These are phyloP conservation scores for Chlamydomonas incerta DNA, from an alignment of 139 green algal species.

Conservation along the genomic window DNA sequence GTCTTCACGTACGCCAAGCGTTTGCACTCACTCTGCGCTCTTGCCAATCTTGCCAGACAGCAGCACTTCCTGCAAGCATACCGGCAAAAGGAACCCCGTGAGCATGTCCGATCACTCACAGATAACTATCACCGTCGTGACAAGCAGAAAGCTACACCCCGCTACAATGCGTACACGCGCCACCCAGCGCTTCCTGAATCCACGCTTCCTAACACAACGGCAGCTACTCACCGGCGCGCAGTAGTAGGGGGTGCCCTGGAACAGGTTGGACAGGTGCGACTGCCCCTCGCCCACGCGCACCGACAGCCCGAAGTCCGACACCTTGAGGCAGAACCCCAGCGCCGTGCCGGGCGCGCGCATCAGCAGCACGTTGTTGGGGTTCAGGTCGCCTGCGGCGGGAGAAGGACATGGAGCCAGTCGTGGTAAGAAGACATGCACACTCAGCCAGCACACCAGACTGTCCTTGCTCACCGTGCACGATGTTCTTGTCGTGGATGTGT, in stretches of 20 bases:
- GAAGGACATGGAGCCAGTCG: background rate
- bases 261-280: constrained; percentile 45
- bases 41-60: constrained; percentile 39
- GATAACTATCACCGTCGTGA: background rate
- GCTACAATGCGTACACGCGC: no score
- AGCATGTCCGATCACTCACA: no score
- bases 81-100: no score
- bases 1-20: no score
- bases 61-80: constrained; percentile 26
- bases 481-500: constrained; percentile 59
- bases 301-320: constrained; percentile 44
- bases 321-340: constrained; percentile 38
- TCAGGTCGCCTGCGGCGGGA: constrained; percentile 45
- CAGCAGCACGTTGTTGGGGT: constrained; percentile 48
- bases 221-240: constrained; percentile 3
- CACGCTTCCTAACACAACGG: no score
- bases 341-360: background rate
- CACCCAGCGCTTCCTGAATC: no score
- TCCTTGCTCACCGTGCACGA: constrained; percentile 43
- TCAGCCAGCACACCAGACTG: background rate
- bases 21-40: constrained; percentile 19
- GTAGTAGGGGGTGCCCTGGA: constrained; percentile 43
- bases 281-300: constrained; percentile 29
- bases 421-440: background rate
- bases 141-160: no score